These are phyloP conservation scores for Monascus ruber DNA, from an alignment of 2,329 filamentous ascomycete genomes.

Conservation along the genomic window DNA sequence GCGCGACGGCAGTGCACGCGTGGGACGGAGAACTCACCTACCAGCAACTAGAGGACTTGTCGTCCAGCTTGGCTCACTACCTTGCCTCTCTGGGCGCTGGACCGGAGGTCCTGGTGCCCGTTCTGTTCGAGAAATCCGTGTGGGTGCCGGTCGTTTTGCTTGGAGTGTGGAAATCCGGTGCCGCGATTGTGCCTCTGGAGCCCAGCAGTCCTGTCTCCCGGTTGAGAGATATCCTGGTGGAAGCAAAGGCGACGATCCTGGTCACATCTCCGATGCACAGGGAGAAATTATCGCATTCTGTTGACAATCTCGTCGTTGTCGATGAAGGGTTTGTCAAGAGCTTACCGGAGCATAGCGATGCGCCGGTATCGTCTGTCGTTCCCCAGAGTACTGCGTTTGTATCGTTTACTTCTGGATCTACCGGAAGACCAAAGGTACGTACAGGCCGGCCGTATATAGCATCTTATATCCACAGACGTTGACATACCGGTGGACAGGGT, in stretches of 20 bases:
- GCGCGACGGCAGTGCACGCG: background rate
- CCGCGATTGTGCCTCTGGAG: constrained; percentile 20
- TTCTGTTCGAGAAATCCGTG: constrained; percentile 19
- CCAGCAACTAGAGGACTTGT: constrained; percentile 10
- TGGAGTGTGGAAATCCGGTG: constrained; percentile 20
- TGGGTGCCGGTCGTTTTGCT: constrained; percentile 19
- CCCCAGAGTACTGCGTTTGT: constrained; percentile 61
- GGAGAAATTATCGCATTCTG: no score
- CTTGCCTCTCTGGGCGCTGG: constrained; percentile 14
- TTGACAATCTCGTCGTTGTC: no score
- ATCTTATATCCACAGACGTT: no score
- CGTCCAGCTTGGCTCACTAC: constrained; percentile 9
- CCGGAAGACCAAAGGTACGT: constrained; percentile 65
- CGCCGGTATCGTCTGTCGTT: constrained; percentile 40
- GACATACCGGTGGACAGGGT: no score
- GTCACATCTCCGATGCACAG: constrained; percentile 1
- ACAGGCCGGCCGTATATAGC: no score
- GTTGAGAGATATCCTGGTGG: constrained; percentile 10
- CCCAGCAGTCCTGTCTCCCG: constrained; percentile 17
- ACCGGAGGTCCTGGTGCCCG: constrained; percentile 11
- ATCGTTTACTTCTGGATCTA: constrained; percentile 75
- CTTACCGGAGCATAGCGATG: background rate
- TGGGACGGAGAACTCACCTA: constrained; percentile 14
- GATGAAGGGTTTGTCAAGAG: background rate
- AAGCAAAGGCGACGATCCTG: constrained; percentile 10